Evolutionary conservation across 108 stramenopile genomes (phyloP).

Genomic region (Skeletonema marinoi): DNA sequence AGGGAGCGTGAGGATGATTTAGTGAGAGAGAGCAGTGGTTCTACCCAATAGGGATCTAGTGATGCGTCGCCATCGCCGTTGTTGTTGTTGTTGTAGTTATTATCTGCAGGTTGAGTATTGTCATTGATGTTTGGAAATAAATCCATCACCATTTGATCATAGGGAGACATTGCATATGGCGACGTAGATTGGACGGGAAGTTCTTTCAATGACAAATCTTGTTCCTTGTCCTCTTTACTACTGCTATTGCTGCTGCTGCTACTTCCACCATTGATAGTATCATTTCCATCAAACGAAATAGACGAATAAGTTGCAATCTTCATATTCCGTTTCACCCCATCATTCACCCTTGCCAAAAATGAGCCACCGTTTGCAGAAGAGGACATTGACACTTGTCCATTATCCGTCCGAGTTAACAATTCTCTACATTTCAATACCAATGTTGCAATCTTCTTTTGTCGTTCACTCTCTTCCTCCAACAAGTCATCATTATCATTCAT

Average conservation of each 20-base stretch:
- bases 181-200: background rate
- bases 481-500: background rate
- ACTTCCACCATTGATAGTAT: background rate
- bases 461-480: background rate
- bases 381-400: background rate
- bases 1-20: constrained; percentile 67
- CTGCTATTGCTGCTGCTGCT: background rate
- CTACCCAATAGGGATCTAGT: constrained; percentile 70
- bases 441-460: constrained; percentile 47
- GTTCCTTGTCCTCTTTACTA: background rate
- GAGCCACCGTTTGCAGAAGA: background rate
- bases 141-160: constrained; percentile 34
- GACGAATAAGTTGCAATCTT: constrained; percentile 30
- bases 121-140: constrained; percentile 12
- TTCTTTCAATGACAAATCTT: background rate
- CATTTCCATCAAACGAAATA: background rate
- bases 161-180: constrained; percentile 17
- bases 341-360: background rate
- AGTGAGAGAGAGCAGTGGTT: constrained; percentile 58
- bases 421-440: constrained; percentile 65
- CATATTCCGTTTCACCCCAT: background rate
- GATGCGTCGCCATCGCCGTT: constrained; percentile 1
- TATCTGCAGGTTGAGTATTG: background rate
- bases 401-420: constrained; percentile 16
- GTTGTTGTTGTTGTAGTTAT: no score